Conservation (phyloP, 352 stramenopile species). For the Phytophthora agathidicida region DNA sequence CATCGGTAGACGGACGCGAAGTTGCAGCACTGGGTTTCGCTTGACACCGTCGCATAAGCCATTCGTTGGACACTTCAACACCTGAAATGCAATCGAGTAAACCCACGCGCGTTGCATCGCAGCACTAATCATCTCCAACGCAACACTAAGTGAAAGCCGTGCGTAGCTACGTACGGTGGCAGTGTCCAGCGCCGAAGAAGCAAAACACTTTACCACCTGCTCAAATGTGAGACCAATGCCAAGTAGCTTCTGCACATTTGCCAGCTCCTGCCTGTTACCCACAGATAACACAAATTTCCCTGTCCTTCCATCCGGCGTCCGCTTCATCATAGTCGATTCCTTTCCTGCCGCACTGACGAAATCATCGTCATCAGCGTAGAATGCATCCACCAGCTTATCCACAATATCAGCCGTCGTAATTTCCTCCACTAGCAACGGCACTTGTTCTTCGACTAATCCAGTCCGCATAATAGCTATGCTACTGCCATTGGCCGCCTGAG, state of each 20-base stretch:
- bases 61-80: too few relatives aligned
- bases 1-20: conserved; percentile 28
- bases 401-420: conserved; percentile 28
- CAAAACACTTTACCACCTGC: conserved; percentile 11
- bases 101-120: conserved; percentile 27
- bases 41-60: not conserved
- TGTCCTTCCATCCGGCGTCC: not conserved
- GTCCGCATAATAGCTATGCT: too few relatives aligned
- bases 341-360: not conserved
- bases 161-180: conserved; percentile 12
- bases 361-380: conserved; percentile 6
- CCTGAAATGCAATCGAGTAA: conserved; percentile 24
- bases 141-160: conserved; percentile 12
- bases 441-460: too few relatives aligned
- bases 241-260: conserved; percentile 10
- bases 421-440: conserved; percentile 9
- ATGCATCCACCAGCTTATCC: conserved; percentile 24
- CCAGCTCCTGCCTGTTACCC: conserved; percentile 14
- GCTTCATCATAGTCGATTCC: not conserved
- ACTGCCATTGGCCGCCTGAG: not conserved
- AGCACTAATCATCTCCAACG: conserved; percentile 22
- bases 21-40: conserved; percentile 21
- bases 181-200: not conserved
- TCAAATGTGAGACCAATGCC: conserved; percentile 18
- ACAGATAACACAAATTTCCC: conserved; percentile 4